Base-by-base conservation (phyloP, 208 protist species). In the Leptomonas pyrrhocoris region DNA sequence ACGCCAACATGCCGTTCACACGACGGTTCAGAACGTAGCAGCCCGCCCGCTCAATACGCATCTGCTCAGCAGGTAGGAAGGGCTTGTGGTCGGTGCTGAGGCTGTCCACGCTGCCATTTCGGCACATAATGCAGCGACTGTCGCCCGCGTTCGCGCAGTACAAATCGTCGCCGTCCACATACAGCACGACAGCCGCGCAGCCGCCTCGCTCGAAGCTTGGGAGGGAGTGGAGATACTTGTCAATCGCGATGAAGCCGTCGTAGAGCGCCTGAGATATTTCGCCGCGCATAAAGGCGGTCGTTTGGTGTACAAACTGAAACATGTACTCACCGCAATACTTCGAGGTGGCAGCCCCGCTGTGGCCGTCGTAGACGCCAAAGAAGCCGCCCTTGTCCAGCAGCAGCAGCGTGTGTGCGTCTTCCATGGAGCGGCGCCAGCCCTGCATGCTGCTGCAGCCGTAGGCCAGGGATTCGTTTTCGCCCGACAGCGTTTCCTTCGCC, bases 21-120 rank as follows among this genome's bases (percentile, higher is more conserved):
- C 97, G 89, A 2, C 93, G 88, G 77, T 92, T 92, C 71, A 81
- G 74, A 13, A 98, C 96, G 81, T 90, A 98, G 42, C 93, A 94
- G 19, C 94, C 96, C 0, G 96, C 94, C 1, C 84, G 82, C 63
- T 93, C 82, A 73, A 98, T 98, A 15, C 97, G 86, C 40, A 75
- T 75, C 60, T 88, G 80, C 79, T 98, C 95, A 5, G 27, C 64
- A 3, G 77, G 68, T 9, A 94, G 73, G 59, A 84, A 95, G 1
- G 96, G 96, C 74, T 98, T 98, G 86, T 98, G 97, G 59, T 98
- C 97, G 21, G 73, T 90, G 65, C 89, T 96, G 18, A 98, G 83
- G 0, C 94, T 85, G n/a, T 96, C 63, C n/a, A 91, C 82, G 43
- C 82, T 86, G 18, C 93, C 95, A 56, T 93, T 83, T 40, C 87